Percentiles rank a stretch among this genome's conserved stretches.
Evolutionary conservation across 768 basidiomycete genomes (phyloP).

Genomic region (Termitomyces sp.): DNA sequence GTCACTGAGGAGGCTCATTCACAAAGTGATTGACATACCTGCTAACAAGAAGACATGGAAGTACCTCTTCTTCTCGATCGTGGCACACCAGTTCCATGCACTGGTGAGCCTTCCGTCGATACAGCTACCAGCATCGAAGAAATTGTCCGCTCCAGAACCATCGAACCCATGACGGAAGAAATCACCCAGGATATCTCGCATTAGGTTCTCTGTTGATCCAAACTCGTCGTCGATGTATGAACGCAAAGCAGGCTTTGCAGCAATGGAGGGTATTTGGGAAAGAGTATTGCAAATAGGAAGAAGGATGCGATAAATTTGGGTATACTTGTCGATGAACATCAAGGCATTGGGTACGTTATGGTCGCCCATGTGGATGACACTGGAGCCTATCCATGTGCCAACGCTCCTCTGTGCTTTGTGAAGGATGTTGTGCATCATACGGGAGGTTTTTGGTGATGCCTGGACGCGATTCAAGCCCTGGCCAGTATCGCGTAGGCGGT

Average conservation of each 20-base stretch:
- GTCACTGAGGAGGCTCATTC: slow-evolving; percentile 1
- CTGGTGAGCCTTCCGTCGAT: slow-evolving; percentile 85
- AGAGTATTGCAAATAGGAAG: slow-evolving; percentile 83
- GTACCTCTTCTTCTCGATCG: slow-evolving; percentile 80
- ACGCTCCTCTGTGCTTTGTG: slow-evolving; percentile 79
- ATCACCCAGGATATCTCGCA: slow-evolving; percentile 69
- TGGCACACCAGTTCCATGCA: slow-evolving; percentile 91
- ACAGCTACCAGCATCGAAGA: slow-evolving; percentile 81
- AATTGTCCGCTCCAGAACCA: slow-evolving; percentile 88
- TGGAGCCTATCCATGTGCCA: slow-evolving; percentile 81
- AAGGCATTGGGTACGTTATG: slow-evolving; percentile 81
- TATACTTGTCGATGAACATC: slow-evolving; percentile 91
- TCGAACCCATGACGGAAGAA: slow-evolving; percentile 89
- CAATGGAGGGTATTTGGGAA: slow-evolving; percentile 61
- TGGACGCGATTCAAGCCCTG: slow-evolving; percentile 91
- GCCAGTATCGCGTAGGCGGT: slow-evolving; percentile 83
- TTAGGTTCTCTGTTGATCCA: slow-evolving; percentile 66
- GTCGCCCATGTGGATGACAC: slow-evolving; percentile 88
- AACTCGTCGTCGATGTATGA: slow-evolving; percentile 82
- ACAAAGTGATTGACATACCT: slow-evolving; percentile 38
- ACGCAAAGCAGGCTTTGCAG: slow-evolving; percentile 61
- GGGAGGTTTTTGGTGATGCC: slow-evolving; percentile 81
- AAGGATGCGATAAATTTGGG: slow-evolving; percentile 86
- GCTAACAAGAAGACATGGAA: slow-evolving; percentile 76
- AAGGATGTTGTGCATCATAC: slow-evolving; percentile 85